phyloP scores from a whole-genome alignment of 2,329 filamentous ascomycete genomes.

The Trichoderma lentiforme region DNA sequence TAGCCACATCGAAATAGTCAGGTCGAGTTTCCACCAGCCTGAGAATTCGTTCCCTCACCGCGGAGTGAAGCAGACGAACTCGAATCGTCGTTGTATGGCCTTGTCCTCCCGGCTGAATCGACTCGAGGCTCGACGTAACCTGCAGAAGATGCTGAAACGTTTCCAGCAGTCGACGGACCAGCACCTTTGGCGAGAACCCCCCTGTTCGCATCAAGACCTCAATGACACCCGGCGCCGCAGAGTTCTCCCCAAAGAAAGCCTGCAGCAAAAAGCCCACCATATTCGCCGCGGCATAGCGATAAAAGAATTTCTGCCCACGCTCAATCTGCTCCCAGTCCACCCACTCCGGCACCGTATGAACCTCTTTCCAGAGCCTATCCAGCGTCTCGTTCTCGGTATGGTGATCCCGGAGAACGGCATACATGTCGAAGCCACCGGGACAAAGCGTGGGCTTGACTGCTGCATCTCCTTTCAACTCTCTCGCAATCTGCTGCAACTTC shows the following conservation, averaged over 20 bases:
- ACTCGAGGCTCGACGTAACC: constrained; percentile 55
- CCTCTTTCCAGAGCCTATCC: constrained; percentile 51
- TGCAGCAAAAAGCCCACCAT: constrained; percentile 48
- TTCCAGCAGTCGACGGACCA: constrained; percentile 54
- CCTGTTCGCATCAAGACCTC: constrained; percentile 65
- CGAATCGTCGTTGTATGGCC: constrained; percentile 60
- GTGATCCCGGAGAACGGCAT: constrained; percentile 12
- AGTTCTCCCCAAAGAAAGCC: constrained; percentile 36
- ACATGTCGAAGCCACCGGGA: constrained; percentile 3
- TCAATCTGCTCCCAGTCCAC: constrained; percentile 65
- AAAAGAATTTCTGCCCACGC: constrained; percentile 61
- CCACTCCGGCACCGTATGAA: constrained; percentile 60
- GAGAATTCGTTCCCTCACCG: constrained; percentile 61
- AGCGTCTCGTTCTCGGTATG: constrained; percentile 29
- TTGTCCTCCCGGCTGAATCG: constrained; percentile 59
- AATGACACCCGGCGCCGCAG: constrained; percentile 55
- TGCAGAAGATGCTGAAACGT: constrained; percentile 47
- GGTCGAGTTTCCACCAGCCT: constrained; percentile 51
- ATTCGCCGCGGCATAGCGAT: constrained; percentile 61
- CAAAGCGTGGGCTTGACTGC: neutral
- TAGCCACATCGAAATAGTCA: constrained; percentile 57
- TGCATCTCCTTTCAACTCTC: constrained; percentile 13
- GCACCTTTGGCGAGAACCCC: constrained; percentile 60
- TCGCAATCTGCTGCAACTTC: constrained; percentile 20
- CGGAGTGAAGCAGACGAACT: constrained; percentile 63